Evolutionary conservation across 495 filamentous ascomycete species (phyloP), one percentile per base, ranked within the genome.

Genomic region (Emericellopsis terricola): DNA sequence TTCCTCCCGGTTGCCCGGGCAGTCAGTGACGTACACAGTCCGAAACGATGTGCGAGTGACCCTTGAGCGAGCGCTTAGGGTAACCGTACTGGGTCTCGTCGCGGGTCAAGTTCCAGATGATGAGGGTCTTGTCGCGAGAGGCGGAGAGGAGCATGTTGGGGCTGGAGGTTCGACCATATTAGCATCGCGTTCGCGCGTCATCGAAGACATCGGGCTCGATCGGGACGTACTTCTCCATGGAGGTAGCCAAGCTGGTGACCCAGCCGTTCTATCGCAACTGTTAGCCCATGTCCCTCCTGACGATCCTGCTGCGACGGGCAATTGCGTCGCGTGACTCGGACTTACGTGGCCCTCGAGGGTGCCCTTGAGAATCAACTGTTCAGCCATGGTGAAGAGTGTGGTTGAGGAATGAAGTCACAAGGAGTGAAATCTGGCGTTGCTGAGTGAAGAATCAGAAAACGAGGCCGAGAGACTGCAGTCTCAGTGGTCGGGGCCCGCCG

Each of bases 71-170:
- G 62, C 89, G 80, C 75, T 96, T 96, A 53, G 89, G 89, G 75
- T 93, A 92, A 49, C 89, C 89, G 68, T 94, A 96, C 50, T 77
- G 73, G 59, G 78, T 73, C 64, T 96, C 89, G 60, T 99, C 89
- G 62, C 89, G 87, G 62, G 89, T 96, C 48, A 99, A 77, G 78
- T 93, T 92, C 89, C 89, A 99, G 75, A 99, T 87, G 68, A 99
- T 99, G 56, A 99, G 69, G 49, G 81, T 82, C 76, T 96, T 93
- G 75, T 99, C 89, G 60, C 89, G 83, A 62, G 73, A 81, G 49
- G 72, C 85, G 40, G 89, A 99, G 45, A 99, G 79, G 54, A 99
- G 85, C 91, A 99, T 99, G 73, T 99, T 94, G 52, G 91, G 91
- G 79, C 81, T 86, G 58, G 44, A 47, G 44, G 42, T 18, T 33